Evolutionary conservation across 129 eudicot species (phyloP).

Genomic region (Flaveria robusta): DNA sequence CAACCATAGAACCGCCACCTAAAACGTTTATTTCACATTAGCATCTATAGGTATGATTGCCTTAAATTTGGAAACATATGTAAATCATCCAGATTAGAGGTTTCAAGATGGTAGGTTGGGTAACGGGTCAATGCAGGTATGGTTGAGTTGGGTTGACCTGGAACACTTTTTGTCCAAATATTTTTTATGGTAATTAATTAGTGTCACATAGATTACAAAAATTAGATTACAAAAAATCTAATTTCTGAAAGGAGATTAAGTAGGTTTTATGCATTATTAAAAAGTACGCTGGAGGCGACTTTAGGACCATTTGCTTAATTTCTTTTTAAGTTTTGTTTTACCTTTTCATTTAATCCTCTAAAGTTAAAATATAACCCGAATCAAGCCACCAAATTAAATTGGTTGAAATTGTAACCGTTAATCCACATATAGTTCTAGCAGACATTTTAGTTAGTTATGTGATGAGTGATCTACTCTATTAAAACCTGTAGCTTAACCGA

Average conservation of each 20-base stretch:
- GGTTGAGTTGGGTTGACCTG: not conserved
- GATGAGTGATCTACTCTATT: constrained; percentile 7
- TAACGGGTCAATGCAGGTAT: not conserved
- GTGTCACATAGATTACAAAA: not conserved
- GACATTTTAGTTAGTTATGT: not conserved
- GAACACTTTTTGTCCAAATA: not conserved
- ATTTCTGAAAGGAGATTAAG: not conserved
- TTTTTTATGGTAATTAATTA: not conserved
- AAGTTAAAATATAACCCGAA: not conserved
- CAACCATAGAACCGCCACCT: constrained; percentile 99
- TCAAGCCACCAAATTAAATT: not conserved
- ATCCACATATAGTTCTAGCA: constrained; percentile 5
- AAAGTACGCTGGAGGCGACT: not conserved
- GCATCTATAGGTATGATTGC: not conserved
- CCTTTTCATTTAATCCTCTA: not conserved
- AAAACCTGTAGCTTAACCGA: constrained; percentile 1
- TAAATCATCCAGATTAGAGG: not conserved
- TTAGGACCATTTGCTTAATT: not conserved
- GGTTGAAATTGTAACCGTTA: not conserved
- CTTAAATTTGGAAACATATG: not conserved
- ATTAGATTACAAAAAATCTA: not conserved
- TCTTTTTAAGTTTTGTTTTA: not conserved
- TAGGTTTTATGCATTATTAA: not conserved
- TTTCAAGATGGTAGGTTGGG: not conserved
- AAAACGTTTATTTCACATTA: constrained; percentile 23